Evolutionary conservation across 73 alveolate genomes (phyloP), one percentile per base, ranked within the genome.

Genomic region (Stentor coeruleus): DNA sequence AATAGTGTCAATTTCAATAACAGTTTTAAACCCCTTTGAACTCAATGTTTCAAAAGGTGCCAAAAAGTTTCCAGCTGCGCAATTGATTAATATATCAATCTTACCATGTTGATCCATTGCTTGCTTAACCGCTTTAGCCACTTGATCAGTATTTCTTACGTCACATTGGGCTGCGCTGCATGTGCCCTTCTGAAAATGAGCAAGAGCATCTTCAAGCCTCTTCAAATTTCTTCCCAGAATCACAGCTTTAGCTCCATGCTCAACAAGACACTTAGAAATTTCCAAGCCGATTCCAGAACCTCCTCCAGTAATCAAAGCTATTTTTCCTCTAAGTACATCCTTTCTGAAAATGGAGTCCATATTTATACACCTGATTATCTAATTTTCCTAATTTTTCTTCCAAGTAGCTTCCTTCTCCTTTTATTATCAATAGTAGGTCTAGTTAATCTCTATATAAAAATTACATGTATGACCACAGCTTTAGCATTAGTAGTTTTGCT

Each of bases 1-100:
- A 30, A 84, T 76, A 1, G 96, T 83, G 58, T 94, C 98, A 42
- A 94, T 94, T 55, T 94, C 98, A 84, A 91, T 72, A 3, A 94
- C 98, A 37, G 97, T 86, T 76, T 84, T 91, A 76, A 94, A 94
- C 2, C 97, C 98, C 81, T 94, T 94, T 4, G 91, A 81, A 37
- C 93, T 82, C 85, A 94, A 77, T 59, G 81, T 83, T 58, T 86
- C 95, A 36, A 94, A 91, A 6, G 95, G 93, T 20, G 90, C 94
- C 35, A 94, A 79, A 90, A 94, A 94, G 83, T 94, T 94, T 55
- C 98, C 98, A 38, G 98, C 98, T 39, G 98, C 98, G 14, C 97
- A 96, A 81, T 94, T 94, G 37, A 94, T 92, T 3, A 94, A 88
- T 26, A 94, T 77, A 72, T 94, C 98, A 38, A 94, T 88, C 80